A percentile compares a stretch with the other conserved stretches of the same genome.
phyloP scores from a whole-genome alignment of 1,284 basidiomycete genomes.

The Tranzscheliella williamsii region DNA sequence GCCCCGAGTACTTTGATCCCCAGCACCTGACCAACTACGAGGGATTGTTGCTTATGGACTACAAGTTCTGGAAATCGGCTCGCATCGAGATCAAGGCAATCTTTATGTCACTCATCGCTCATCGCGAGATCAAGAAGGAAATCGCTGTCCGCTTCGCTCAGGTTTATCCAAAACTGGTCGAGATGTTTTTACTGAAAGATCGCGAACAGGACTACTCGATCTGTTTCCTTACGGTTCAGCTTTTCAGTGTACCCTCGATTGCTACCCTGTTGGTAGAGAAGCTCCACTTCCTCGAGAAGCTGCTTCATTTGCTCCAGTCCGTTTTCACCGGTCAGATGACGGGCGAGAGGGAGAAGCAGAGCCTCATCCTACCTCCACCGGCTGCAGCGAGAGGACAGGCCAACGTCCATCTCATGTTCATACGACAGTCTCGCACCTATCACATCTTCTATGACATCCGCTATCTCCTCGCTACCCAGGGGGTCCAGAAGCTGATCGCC shows the following conservation, averaged over 20 bases:
- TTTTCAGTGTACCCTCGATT: constrained; percentile 59
- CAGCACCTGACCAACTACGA: constrained; percentile 48
- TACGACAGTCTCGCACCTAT: constrained; percentile 49
- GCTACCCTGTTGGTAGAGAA: constrained; percentile 50
- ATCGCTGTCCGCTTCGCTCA: constrained; percentile 67
- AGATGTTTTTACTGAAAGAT: constrained; percentile 57
- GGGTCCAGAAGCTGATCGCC: constrained; percentile 53
- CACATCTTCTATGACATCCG: constrained; percentile 58
- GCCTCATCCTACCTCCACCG: constrained; percentile 42
- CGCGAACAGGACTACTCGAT: constrained; percentile 60
- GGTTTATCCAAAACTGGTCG: constrained; percentile 54
- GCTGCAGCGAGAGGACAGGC: constrained; percentile 38
- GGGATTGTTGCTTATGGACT: constrained; percentile 53
- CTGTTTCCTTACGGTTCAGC: constrained; percentile 57
- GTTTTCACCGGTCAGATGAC: constrained; percentile 47
- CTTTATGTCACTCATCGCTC: constrained; percentile 74
- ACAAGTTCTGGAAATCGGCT: constrained; percentile 57
- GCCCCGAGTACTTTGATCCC: constrained; percentile 49
- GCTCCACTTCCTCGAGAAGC: constrained; percentile 38
- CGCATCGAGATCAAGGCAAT: constrained; percentile 78
- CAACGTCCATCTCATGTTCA: constrained; percentile 39
- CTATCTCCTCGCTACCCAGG: constrained; percentile 52
- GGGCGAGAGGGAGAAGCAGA: constrained; percentile 7
- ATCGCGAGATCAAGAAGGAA: constrained; percentile 73
- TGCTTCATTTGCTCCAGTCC: constrained; percentile 50